Evolutionary conservation across 2,329 filamentous ascomycete species (phyloP), one percentile per base, ranked within the genome.

Genomic region (Monosporascus cannonballus): DNA sequence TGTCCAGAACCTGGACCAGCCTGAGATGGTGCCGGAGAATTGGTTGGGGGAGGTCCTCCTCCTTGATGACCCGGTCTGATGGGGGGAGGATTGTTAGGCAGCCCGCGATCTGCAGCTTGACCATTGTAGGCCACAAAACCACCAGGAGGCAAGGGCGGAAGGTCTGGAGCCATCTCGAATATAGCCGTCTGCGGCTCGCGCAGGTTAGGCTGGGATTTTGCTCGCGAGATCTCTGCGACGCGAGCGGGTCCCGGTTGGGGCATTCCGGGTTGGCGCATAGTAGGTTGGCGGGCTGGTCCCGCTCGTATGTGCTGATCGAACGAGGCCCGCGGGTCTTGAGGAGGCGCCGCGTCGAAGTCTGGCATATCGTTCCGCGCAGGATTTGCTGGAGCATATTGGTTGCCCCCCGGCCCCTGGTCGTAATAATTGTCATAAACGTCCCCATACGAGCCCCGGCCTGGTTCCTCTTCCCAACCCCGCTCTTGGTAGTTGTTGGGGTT

Each of bases 151-250:
- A 85, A 69, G 3, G 76, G 72, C 22, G 81, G 82, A 20, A 76
- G 74, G 59, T 89, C 84, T 25, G 73, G 78, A 2, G 81, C 84
- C 78, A 92, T 86, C 62, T 90, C 89, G 59, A 90, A 90, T 1
- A 88, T 78, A 8, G 87, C 87, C 2, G 82, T 76, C 60, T 88
- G 83, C 3, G 80, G 77, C 58, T 83, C 77, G 37, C 81, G 76
- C 53, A 87, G 70, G 63, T 87, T 80, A 30, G 85, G 84, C 63
- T 89, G 85, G 11, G 85, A 89, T 58, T 84, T 84, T 17, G 83
- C 81, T 54, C 79, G 78, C 54, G 75, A 80, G 49, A 85, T 67
- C 59, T 81, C 76, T 22, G 76, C 79, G 38, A 71, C 76, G 63
- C 72, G 77, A 59, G 70, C 79, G 51, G 70, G 78, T 55, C 72